Percentiles rank a stretch among this genome's conserved stretches.
Evolutionary conservation across 225 moss, liverwort and hornwort genomes (phyloP).

Genomic region (Pseudoscleropodium purum): DNA sequence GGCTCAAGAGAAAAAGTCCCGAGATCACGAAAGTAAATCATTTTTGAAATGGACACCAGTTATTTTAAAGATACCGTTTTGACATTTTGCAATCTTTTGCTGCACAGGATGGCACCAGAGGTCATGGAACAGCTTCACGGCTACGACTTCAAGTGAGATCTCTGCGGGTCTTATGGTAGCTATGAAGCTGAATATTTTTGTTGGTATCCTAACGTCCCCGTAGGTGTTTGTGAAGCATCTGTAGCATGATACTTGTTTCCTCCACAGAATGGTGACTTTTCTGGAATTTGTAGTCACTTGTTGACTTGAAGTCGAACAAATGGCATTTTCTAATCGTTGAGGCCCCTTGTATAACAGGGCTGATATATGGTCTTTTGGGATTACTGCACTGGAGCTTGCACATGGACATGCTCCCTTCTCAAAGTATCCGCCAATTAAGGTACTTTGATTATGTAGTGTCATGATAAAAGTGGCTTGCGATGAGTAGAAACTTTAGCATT

Average conservation of each 20-base stretch:
- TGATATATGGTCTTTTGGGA: conserved; percentile 98
- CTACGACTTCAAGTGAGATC: conserved; percentile 82
- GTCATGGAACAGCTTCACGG: conserved; percentile 99
- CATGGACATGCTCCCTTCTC: conserved; percentile 97
- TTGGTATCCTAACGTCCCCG: neutral
- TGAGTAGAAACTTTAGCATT: neutral
- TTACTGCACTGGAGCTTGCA: conserved; percentile 97
- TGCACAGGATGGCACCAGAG: conserved; percentile 91
- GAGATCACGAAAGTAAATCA: neutral
- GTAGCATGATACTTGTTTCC: neutral
- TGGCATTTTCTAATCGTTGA: neutral
- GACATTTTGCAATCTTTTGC: neutral
- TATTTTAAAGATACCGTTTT: neutral
- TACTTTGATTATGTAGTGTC: conserved; percentile 3
- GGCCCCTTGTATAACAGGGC: conserved; percentile 35
- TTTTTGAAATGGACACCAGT: neutral
- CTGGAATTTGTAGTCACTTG: neutral
- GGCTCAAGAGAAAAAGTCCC: neutral
- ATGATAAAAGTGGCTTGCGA: neutral
- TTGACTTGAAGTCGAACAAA: neutral
- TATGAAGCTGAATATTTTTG: conserved; percentile 15
- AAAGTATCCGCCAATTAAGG: conserved; percentile 97
- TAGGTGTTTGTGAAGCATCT: neutral
- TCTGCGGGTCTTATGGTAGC: conserved; percentile 11
- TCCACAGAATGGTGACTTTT: neutral